phyloP scores from a whole-genome alignment of 2,329 filamentous ascomycete genomes.

The Fusarium sororula region DNA sequence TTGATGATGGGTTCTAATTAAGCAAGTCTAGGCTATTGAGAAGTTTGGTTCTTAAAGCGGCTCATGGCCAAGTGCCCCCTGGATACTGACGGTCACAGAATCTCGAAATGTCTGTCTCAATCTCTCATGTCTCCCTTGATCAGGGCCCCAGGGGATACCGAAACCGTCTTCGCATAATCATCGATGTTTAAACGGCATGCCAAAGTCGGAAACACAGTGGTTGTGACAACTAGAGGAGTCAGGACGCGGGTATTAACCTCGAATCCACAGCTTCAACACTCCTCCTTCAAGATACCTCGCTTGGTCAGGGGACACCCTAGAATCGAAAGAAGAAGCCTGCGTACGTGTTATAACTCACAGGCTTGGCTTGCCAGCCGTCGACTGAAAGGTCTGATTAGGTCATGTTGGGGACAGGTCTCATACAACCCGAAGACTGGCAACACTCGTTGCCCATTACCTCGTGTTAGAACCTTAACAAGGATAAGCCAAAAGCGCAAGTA shows the following conservation, averaged over 20 bases:
- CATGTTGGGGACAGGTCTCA: too few relatives aligned
- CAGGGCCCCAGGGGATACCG: background rate
- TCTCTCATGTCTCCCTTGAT: background rate
- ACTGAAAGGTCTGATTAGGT: background rate
- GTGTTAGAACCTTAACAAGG: too few relatives aligned
- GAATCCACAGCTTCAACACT: background rate
- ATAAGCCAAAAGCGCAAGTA: fast-evolving
- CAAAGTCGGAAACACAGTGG: background rate
- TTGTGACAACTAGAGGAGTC: background rate
- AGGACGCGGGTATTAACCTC: background rate
- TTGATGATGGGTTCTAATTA: background rate
- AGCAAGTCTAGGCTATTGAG: background rate
- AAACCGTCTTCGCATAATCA: too few relatives aligned
- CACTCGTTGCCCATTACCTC: background rate
- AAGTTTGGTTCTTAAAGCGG: background rate
- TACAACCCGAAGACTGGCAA: background rate
- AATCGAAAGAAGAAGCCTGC: background rate
- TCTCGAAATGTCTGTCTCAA: background rate
- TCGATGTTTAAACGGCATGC: background rate
- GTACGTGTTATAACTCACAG: background rate
- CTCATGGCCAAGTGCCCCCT: background rate
- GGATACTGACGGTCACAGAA: background rate
- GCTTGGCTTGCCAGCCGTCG: background rate
- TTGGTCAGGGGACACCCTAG: fast-evolving
- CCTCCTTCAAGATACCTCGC: background rate